Base-by-base conservation (phyloP, 345 rosid genomes). In the Firmiana major region DNA sequence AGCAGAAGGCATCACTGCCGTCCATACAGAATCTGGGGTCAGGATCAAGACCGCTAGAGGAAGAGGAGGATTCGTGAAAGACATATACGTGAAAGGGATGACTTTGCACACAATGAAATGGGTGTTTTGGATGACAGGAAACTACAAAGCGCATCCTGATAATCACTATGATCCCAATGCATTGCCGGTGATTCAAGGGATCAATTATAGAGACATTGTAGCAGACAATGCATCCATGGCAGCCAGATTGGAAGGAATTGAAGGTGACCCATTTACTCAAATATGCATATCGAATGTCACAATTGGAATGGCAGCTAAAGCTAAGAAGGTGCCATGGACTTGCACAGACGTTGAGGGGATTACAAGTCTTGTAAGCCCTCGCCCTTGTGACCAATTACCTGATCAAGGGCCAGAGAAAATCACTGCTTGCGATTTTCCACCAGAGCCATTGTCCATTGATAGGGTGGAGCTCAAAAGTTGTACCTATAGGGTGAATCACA, bases 81-180 rank as follows among this genome's bases (percentile, higher is more conserved):
- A 86, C 57, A 73, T 92, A 17, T 90, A 85, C 53, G 97, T 86
- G 0, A 86, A 69, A 68, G 77, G 80, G 22, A 85, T 92, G 88
- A 90, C 75, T 4, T 77, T 92, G 89, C 91, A 89, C 46, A 90
- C 97, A 3, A 92, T 92, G 97, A 90, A 92, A 70, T 90, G 92
- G 90, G 94, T 77, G 15, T 92, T 92, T 66, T 83, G 88, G 94
- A 92, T 90, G 90, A 88, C 88, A 1, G 97, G 97, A 9, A 89
- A 90, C 77, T 90, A 92, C 21, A 92, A 92, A 42, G 86, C 89
- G 2, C 97, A 92, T 31, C 81, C 90, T 10, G 97, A 90, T 75
- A 83, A 45, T 16, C 83, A 87, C 76, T 90, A 85, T 53, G 92
- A 92, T 80, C 93, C 92, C 0, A 86, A 92, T 7, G 97, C 97